Base-by-base conservation (phyloP, 1,139 yeast species). In the Candida neerlandica region DNA sequence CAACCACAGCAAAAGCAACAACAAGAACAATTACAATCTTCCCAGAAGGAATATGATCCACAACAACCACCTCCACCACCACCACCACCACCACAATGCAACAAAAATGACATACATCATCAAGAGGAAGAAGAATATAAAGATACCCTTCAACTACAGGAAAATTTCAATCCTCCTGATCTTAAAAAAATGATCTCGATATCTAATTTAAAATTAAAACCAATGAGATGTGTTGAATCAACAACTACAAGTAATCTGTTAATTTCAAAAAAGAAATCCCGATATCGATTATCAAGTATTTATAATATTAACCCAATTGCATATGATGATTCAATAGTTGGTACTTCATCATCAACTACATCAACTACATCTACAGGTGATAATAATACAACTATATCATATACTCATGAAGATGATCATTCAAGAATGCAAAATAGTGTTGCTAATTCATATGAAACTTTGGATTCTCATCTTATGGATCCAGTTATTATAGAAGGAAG, bases 181-280 rank as follows among this genome's bases (percentile, higher is more conserved):
- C 49, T 67, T 19, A 52, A 55, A 15, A 58, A 62, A 41, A 55
- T 63, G 49, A 55, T 64, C 10, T 73, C 78, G 12, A 60, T 71
- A n/a, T 71, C 78, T 6, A 68, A 72, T 52, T 61, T 76, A 50
- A 62, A 63, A 49, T 57, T 76, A 41, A 75, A 75, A 55, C 81
- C 81, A 12, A 68, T 76, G 29, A 59, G 71, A 48, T 74, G 80
- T 54, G 56, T 23, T 23, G 27, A 3, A 23, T 23, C 27, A 23
- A 23, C 64, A 27, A 57, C 68, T 10, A n/a, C 45, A 27, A 69
- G 41, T 5, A 39, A 45, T 38, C 44, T 40, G 29, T n/a, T 64
- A 45, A 65, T 74, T 2, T 63, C 67, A 52, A 75, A 73, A 60
- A 73, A 73, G 62, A 75, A 74, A 57, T 73, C 79, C 18, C 64